Conservation (phyloP, 139 green algal genomes). For the Closterium sp. region DNA sequence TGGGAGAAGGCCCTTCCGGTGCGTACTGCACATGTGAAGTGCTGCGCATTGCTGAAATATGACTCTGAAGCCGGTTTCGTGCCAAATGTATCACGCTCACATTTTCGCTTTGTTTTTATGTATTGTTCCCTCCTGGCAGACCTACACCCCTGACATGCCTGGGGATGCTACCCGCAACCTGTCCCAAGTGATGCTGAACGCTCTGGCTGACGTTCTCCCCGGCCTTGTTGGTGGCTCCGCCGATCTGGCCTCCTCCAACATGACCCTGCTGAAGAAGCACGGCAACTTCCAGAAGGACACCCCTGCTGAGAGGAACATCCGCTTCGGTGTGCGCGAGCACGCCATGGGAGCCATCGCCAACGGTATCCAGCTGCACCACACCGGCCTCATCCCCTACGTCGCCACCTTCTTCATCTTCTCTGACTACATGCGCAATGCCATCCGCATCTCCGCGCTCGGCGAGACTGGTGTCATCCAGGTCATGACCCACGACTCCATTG, state of each 20-base stretch:
- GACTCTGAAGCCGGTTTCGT: background rate
- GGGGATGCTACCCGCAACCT: slow-evolving; percentile 91
- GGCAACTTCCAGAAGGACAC: slow-evolving; percentile 97
- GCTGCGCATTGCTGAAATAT: background rate
- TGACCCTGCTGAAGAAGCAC: slow-evolving; percentile 98
- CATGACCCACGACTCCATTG: slow-evolving; percentile 99
- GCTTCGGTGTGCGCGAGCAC: slow-evolving; percentile 98
- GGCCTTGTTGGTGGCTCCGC: slow-evolving; percentile 93
- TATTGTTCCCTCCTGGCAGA: background rate
- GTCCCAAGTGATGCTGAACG: slow-evolving; percentile 92
- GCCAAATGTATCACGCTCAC: background rate
- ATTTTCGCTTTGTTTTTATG: background rate
- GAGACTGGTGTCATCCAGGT: slow-evolving; percentile 89
- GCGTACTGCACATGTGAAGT: background rate
- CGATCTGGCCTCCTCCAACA: slow-evolving; percentile 97
- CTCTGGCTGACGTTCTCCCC: slow-evolving; percentile 83
- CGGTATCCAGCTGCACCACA: slow-evolving; percentile 84
- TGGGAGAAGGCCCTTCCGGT: slow-evolving; percentile 86
- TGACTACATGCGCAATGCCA: slow-evolving; percentile 98
- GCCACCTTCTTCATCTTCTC: slow-evolving; percentile 99
- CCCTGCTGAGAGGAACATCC: slow-evolving; percentile 91
- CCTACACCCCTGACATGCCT: slow-evolving; percentile 88
- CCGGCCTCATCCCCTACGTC: slow-evolving; percentile 94
- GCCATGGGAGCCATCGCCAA: slow-evolving; percentile 98
- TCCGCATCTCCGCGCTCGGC: slow-evolving; percentile 90